Evolutionary conservation across 2,329 filamentous ascomycete genomes (phyloP).

Genomic region (Colletotrichum incanum): DNA sequence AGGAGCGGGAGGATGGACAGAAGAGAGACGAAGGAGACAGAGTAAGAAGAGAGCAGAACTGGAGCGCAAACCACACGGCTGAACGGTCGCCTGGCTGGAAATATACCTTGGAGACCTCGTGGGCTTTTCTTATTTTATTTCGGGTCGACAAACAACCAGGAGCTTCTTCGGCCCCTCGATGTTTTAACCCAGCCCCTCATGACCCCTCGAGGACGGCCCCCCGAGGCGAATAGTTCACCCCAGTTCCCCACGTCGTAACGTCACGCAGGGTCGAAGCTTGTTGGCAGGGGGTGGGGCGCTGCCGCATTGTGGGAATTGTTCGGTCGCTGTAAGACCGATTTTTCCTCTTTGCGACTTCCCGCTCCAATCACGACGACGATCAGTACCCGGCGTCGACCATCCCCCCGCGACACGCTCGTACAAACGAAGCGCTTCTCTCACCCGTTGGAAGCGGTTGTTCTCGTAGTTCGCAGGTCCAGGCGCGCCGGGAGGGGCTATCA

Average conservation of each 20-base stretch:
- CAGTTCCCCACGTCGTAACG: slow-evolving; percentile 43
- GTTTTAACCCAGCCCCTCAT: slow-evolving; percentile 35
- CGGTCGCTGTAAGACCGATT: slow-evolving; percentile 45
- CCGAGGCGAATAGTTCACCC: slow-evolving; percentile 39
- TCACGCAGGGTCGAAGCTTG: slow-evolving; percentile 46
- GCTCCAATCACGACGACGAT: slow-evolving; percentile 42
- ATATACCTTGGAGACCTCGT: slow-evolving; percentile 28
- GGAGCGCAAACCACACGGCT: slow-evolving; percentile 14
- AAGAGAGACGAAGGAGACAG: slow-evolving; percentile 18
- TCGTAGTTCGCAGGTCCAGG: slow-evolving; percentile 33
- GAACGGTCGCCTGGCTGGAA: slow-evolving; percentile 17
- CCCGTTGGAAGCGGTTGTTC: slow-evolving; percentile 19
- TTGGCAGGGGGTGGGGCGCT: slow-evolving; percentile 39
- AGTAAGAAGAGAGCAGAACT: slow-evolving; percentile 3
- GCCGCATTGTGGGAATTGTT: slow-evolving; percentile 42
- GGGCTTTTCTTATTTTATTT: slow-evolving; percentile 10
- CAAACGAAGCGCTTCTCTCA: slow-evolving; percentile 10
- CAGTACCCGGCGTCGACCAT: slow-evolving; percentile 35
- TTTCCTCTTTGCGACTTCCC: slow-evolving; percentile 37
- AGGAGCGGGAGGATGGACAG: not conserved
- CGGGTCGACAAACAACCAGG: slow-evolving; percentile 17
- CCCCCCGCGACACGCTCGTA: slow-evolving; percentile 27
- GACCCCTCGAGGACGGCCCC: slow-evolving; percentile 18
- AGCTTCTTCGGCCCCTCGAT: slow-evolving; percentile 21
- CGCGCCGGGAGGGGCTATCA: slow-evolving; percentile 31